Conservation (phyloP, 2,329 filamentous ascomycete species). For the Periglandula ipomoeae region DNA sequence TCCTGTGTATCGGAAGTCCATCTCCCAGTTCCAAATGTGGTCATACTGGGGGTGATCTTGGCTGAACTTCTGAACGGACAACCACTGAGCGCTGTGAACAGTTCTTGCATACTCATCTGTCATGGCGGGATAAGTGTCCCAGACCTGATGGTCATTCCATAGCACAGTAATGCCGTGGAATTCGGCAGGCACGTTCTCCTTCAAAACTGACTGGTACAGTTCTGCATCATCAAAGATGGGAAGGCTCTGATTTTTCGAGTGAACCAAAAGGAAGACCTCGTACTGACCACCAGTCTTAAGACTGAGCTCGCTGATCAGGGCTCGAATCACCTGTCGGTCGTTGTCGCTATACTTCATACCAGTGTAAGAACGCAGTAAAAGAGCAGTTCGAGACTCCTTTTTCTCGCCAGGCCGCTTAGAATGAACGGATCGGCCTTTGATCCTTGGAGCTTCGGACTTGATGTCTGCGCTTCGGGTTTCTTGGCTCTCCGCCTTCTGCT, state of each 20-base stretch:
- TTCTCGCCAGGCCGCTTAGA: conserved; percentile 14
- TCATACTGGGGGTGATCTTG: conserved; percentile 72
- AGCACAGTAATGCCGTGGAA: conserved; percentile 62
- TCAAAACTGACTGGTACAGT: conserved; percentile 50
- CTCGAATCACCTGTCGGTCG: conserved; percentile 68
- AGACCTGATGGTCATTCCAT: conserved; percentile 68
- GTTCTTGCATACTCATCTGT: conserved; percentile 47
- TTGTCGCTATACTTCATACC: conserved; percentile 70
- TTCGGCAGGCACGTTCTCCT: conserved; percentile 57
- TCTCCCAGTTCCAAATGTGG: conserved; percentile 82
- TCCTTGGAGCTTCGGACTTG: conserved; percentile 6
- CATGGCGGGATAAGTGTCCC: conserved; percentile 66
- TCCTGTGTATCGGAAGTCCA: conserved; percentile 69
- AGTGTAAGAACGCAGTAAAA: conserved; percentile 68
- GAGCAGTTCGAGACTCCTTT: conserved; percentile 52
- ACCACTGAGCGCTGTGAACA: conserved; percentile 56
- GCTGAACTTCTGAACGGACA: conserved; percentile 67
- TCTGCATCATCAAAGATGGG: conserved; percentile 51
- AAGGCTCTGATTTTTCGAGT: conserved; percentile 57
- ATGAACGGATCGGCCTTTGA: conserved; percentile 9
- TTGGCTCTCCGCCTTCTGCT: conserved; percentile 3
- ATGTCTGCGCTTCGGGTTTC: conserved; percentile 1
- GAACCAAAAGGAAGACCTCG: conserved; percentile 69
- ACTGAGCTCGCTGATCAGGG: conserved; percentile 68
- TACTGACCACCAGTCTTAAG: conserved; percentile 73